A percentile compares a stretch with the other conserved stretches of the same genome.
phyloP scores from a whole-genome alignment of 352 stramenopile genomes.

The Globisporangium solare region DNA sequence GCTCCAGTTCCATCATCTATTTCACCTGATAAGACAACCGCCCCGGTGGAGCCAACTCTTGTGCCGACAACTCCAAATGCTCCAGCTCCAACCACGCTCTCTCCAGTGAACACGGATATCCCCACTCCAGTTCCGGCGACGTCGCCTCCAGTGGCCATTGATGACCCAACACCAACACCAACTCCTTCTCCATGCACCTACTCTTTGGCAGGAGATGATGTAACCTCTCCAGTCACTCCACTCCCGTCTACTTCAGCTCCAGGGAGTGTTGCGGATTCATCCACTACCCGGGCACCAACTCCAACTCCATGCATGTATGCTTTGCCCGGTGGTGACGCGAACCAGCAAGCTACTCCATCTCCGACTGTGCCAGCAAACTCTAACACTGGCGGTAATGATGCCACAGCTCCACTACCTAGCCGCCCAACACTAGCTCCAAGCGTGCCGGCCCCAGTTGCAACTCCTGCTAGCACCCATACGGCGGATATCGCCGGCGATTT shows the following conservation, averaged over 20 bases:
- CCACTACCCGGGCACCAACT: too few species aligned
- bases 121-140: background rate
- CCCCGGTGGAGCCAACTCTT: background rate
- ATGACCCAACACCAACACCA: slow-evolving; percentile 1
- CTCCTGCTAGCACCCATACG: background rate
- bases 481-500: background rate
- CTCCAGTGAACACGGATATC: background rate
- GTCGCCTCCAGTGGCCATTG: background rate
- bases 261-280: background rate
- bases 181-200: slow-evolving; percentile 3
- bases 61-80: background rate
- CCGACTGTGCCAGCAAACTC: too few species aligned
- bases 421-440: background rate
- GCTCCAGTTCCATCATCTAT: slow-evolving; percentile 3
- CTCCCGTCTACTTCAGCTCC: background rate
- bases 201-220: slow-evolving; percentile 1
- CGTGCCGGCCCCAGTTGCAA: background rate
- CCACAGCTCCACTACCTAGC: background rate
- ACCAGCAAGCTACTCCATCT: too few species aligned
- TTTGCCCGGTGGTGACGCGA: too few species aligned
- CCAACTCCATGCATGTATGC: too few species aligned
- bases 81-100: background rate
- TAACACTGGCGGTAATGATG: too few species aligned
- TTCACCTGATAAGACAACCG: too few species aligned
- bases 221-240: background rate